Conservation (phyloP, 176 grass and related monocot species). For the Tillandsia fasciculata region DNA sequence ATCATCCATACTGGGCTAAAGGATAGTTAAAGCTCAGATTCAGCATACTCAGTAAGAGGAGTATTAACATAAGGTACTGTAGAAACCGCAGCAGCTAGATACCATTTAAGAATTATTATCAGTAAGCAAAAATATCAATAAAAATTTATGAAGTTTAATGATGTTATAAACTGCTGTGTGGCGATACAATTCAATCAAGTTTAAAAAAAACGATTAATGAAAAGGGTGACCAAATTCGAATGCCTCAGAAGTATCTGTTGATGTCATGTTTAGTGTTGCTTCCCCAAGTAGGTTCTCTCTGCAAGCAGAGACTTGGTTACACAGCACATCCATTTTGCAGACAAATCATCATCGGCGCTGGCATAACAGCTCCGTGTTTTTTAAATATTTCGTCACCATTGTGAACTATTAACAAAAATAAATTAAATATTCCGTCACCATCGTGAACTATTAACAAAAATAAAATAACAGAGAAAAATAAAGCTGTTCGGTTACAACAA, state of each 20-base stretch:
- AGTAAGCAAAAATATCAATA: not conserved
- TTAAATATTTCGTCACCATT: not conserved
- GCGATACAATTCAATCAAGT: not conserved
- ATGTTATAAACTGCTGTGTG: not conserved
- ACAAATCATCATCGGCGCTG: not conserved
- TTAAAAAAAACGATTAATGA: not conserved
- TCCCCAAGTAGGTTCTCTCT: constrained; percentile 9
- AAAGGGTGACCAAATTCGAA: not conserved
- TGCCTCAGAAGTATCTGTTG: constrained; percentile 4
- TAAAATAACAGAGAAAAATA: not conserved
- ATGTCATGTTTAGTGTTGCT: not conserved
- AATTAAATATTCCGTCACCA: not conserved
- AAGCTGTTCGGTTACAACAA: not conserved
- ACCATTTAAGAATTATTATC: not conserved
- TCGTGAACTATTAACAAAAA: not conserved
- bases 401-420: not conserved
- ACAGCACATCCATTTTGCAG: constrained; percentile 11
- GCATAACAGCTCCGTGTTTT: not conserved
- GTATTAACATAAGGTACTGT: not conserved
- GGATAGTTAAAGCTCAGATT: constrained; percentile 8
- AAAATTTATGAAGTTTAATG: too few relatives aligned
- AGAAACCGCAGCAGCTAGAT: not conserved
- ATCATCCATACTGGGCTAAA: not conserved
- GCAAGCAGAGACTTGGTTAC: constrained; percentile 3
- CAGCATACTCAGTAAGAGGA: not conserved